Conservation (phyloP, 176 grass and related monocot species). For the Guadua angustifolia region DNA sequence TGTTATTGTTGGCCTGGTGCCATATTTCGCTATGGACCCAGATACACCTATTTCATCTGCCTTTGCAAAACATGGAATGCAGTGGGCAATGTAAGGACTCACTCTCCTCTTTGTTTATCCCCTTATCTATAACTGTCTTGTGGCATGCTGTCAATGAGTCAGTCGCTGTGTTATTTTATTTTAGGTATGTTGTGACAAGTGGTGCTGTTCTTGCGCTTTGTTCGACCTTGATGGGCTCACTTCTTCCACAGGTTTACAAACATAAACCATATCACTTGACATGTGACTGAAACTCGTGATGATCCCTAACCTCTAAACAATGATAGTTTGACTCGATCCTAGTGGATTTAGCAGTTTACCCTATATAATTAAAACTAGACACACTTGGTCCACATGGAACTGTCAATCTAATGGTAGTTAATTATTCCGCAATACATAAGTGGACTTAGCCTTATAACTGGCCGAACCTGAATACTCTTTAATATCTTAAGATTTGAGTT, state of each 20-base stretch:
- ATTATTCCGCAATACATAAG: background rate
- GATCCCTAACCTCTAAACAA: slow-evolving; percentile 1
- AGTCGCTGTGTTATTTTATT: slow-evolving; percentile 31
- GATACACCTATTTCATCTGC: slow-evolving; percentile 98
- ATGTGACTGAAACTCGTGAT: slow-evolving; percentile 21
- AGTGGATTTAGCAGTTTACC: background rate
- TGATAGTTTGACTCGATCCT: slow-evolving; percentile 6
- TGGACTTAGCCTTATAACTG: slow-evolving; percentile 15
- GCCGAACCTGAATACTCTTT: background rate
- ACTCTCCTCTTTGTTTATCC: slow-evolving; percentile 6
- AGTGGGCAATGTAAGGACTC: slow-evolving; percentile 84
- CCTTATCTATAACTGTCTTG: slow-evolving; percentile 12
- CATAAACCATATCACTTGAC: background rate
- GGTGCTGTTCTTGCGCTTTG: slow-evolving; percentile 96
- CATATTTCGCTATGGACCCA: slow-evolving; percentile 91
- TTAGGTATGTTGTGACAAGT: slow-evolving; percentile 86
- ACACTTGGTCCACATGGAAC: slow-evolving; percentile 1
- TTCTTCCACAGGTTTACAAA: slow-evolving; percentile 88
- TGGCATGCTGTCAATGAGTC: slow-evolving; percentile 1
- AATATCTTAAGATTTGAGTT: background rate
- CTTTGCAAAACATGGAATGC: slow-evolving; percentile 80
- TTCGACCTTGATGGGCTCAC: slow-evolving; percentile 92
- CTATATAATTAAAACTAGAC: background rate
- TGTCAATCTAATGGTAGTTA: background rate
- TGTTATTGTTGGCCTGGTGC: slow-evolving; percentile 92